Evolutionary conservation across 768 basidiomycete genomes (phyloP).

Genomic region (Phylloporus sp.): DNA sequence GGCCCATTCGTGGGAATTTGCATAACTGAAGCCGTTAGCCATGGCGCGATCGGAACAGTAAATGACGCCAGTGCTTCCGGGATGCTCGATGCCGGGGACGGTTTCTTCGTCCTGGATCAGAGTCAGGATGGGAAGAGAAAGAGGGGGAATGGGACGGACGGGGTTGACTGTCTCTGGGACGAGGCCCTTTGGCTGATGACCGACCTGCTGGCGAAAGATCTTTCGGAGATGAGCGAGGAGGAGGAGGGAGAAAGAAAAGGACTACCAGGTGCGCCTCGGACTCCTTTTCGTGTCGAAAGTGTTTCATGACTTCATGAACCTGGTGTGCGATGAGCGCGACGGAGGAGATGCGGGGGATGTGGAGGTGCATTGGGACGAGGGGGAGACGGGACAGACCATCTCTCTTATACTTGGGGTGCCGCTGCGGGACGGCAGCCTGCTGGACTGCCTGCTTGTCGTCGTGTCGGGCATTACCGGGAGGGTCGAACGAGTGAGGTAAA

Average conservation of each 20-base stretch:
- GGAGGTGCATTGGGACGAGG: slow-evolving; percentile 23
- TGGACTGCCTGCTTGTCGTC: slow-evolving; percentile 23
- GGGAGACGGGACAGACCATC: slow-evolving; percentile 30
- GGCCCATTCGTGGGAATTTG: slow-evolving; percentile 74
- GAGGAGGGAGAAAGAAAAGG: neutral
- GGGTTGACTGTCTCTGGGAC: slow-evolving; percentile 70
- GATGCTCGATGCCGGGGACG: slow-evolving; percentile 81
- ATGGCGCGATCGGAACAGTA: slow-evolving; percentile 94
- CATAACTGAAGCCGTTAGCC: slow-evolving; percentile 87
- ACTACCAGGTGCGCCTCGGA: slow-evolving; percentile 87
- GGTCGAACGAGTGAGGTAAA: slow-evolving; percentile 15
- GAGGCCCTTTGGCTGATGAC: slow-evolving; percentile 61
- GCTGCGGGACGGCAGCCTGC: slow-evolving; percentile 34
- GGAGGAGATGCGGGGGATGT: slow-evolving; percentile 24
- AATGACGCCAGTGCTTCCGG: slow-evolving; percentile 59
- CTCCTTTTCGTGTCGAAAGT: slow-evolving; percentile 70
- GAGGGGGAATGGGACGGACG: slow-evolving; percentile 34
- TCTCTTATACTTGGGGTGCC: slow-evolving; percentile 40
- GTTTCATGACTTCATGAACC: slow-evolving; percentile 64
- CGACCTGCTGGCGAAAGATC: slow-evolving; percentile 72
- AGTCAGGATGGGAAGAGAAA: neutral
- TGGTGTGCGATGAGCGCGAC: slow-evolving; percentile 41
- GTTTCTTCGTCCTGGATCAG: slow-evolving; percentile 80
- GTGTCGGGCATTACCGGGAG: slow-evolving; percentile 20
- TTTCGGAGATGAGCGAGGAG: slow-evolving; percentile 24